These are phyloP conservation scores for Hortaea werneckii DNA, from an alignment of 2,329 filamentous ascomycete species.

Conservation along the genomic window DNA sequence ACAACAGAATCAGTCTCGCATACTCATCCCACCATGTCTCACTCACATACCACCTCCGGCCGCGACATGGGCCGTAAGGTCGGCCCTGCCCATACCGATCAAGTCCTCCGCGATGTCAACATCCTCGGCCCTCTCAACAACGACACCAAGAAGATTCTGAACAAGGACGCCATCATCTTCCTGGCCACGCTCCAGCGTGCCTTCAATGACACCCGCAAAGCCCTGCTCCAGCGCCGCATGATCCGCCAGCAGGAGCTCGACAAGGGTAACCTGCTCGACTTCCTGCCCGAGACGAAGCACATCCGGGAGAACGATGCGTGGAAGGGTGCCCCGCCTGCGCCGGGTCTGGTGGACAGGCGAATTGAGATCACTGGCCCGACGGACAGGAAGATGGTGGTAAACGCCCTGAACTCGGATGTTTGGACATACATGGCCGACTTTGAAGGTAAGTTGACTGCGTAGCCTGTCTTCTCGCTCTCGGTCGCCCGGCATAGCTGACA, in stretches of 20 bases:
- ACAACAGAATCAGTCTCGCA: neutral
- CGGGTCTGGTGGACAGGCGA: slow-evolving; percentile 82
- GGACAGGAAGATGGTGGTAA: slow-evolving; percentile 98
- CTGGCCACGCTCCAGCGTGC: slow-evolving; percentile 88
- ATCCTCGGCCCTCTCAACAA: slow-evolving; percentile 72
- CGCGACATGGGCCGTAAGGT: slow-evolving; percentile 5
- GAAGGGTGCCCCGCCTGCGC: slow-evolving; percentile 84
- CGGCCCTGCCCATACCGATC: slow-evolving; percentile 38
- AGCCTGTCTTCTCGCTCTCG: too few species aligned
- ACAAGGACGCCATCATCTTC: slow-evolving; percentile 80
- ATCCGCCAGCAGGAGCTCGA: slow-evolving; percentile 87
- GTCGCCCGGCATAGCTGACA: neutral
- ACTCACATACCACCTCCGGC: slow-evolving; percentile 5
- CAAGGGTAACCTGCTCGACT: slow-evolving; percentile 78
- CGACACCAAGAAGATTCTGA: slow-evolving; percentile 80
- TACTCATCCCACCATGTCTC: slow-evolving; percentile 6
- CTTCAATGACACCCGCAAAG: slow-evolving; percentile 83
- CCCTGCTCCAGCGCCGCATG: slow-evolving; percentile 74
- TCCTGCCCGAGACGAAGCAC: slow-evolving; percentile 89
- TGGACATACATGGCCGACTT: slow-evolving; percentile 99
- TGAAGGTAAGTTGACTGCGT: slow-evolving; percentile 52
- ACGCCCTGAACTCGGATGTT: slow-evolving; percentile 88
- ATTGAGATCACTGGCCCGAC: slow-evolving; percentile 97
- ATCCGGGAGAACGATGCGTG: slow-evolving; percentile 90
- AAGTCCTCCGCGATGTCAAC: slow-evolving; percentile 77